Evolutionary conservation across 495 filamentous ascomycete species (phyloP).

Genomic region (Friedmanniomyces simplex): DNA sequence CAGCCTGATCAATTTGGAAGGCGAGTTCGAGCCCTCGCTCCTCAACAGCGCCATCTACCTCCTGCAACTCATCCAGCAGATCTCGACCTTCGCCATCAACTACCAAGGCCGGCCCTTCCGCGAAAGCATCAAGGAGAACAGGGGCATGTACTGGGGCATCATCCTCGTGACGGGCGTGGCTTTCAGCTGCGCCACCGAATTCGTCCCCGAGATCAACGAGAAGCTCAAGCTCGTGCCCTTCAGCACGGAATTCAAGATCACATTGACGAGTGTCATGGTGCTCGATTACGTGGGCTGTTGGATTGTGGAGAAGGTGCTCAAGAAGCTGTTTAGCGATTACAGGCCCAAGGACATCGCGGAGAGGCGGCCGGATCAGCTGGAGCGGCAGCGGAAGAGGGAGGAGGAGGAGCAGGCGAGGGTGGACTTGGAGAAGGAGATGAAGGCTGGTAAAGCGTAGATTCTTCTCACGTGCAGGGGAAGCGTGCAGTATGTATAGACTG

Average conservation of each 20-base stretch:
- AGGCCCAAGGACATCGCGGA: constrained; percentile 87
- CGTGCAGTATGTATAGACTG: constrained; percentile 2
- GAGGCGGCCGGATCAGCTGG: constrained; percentile 77
- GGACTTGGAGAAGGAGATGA: constrained; percentile 9
- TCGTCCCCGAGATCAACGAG: constrained; percentile 90
- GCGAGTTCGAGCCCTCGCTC: constrained; percentile 87
- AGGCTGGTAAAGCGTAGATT: constrained; percentile 14
- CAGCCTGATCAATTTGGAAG: constrained; percentile 71
- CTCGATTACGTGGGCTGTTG: constrained; percentile 85
- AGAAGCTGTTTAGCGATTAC: constrained; percentile 81
- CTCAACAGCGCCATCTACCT: constrained; percentile 97
- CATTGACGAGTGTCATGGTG: constrained; percentile 75
- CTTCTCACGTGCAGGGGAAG: background rate
- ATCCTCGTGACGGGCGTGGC: constrained; percentile 78
- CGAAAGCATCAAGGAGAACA: constrained; percentile 89
- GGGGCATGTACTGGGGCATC: constrained; percentile 95
- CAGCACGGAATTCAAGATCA: constrained; percentile 75
- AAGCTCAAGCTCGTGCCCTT: constrained; percentile 92
- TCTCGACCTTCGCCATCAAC: constrained; percentile 98
- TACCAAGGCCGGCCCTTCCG: constrained; percentile 98
- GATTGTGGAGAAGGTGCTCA: constrained; percentile 77
- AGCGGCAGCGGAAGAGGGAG: constrained; percentile 59
- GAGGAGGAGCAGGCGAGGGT: constrained; percentile 44
- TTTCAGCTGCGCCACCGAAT: constrained; percentile 93
- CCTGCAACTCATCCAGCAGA: constrained; percentile 96